Conservation (phyloP, 768 basidiomycete species). For the Russula brevipes region DNA sequence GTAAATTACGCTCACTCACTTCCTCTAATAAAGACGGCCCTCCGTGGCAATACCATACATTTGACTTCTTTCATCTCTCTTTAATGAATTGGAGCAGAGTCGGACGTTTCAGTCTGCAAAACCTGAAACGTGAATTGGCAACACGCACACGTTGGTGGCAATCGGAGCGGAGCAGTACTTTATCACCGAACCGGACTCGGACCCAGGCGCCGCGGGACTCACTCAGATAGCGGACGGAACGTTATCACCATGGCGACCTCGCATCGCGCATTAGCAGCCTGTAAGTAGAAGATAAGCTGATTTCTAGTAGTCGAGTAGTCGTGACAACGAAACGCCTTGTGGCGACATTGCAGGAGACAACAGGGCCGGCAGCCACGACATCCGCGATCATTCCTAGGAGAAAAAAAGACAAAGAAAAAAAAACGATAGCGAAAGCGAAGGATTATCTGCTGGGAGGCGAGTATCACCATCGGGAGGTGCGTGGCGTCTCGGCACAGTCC, state of each 20-base stretch:
- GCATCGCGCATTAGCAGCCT: not conserved
- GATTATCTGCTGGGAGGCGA: too few relatives aligned
- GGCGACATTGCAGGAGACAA: not conserved
- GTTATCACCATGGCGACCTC: not conserved
- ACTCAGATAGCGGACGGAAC: not conserved
- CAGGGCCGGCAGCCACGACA: too few relatives aligned
- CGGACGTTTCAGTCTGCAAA: not conserved
- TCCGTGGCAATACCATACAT: not conserved
- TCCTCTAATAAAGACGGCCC: not conserved
- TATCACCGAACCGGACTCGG: not conserved
- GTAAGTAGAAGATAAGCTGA: too few relatives aligned
- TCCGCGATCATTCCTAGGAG: too few relatives aligned
- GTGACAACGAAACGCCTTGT: too few relatives aligned
- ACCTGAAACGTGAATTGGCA: not conserved
- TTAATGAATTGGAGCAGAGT: not conserved
- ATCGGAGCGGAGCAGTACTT: too few relatives aligned
- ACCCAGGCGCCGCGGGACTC: constrained; percentile 1
- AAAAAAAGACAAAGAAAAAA: too few relatives aligned
- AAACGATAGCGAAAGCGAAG: too few relatives aligned
- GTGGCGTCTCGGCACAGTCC: too few relatives aligned
- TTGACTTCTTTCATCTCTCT: not conserved
- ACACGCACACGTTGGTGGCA: not conserved
- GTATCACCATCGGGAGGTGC: too few relatives aligned
- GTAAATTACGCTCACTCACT: not conserved
- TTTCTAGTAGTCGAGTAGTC: too few relatives aligned